phyloP scores from a whole-genome alignment of 768 basidiomycete species.

The Trametes cinnabarina region DNA sequence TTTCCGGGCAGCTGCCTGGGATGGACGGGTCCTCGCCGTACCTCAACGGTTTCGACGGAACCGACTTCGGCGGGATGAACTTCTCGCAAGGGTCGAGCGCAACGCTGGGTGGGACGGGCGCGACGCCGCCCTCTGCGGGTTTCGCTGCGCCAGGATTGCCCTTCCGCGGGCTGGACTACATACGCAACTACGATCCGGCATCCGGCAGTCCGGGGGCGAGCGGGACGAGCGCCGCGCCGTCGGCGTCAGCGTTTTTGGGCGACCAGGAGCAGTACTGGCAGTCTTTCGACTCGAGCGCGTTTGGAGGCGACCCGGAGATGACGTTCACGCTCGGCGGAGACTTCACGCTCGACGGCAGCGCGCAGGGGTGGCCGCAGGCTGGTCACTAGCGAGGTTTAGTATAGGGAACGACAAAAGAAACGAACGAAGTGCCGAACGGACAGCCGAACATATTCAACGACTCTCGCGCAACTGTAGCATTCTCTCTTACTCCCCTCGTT shows the following conservation, averaged over 20 bases:
- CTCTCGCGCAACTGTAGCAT: neutral
- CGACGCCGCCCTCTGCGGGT: slow-evolving; percentile 29
- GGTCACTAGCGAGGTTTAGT: neutral
- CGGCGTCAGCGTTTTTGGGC: slow-evolving; percentile 2
- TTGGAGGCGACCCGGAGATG: slow-evolving; percentile 75
- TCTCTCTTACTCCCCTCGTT: neutral
- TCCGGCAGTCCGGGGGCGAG: slow-evolving; percentile 2
- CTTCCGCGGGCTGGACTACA: slow-evolving; percentile 80
- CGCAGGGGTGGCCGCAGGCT: slow-evolving; percentile 10
- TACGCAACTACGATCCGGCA: slow-evolving; percentile 68
- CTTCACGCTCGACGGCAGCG: slow-evolving; percentile 13
- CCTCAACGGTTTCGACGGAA: neutral
- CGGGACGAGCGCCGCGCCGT: slow-evolving; percentile 17
- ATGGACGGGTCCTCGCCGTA: slow-evolving; percentile 14
- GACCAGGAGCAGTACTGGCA: slow-evolving; percentile 48
- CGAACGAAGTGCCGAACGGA: neutral
- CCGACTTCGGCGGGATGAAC: slow-evolving; percentile 11
- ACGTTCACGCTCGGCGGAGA: slow-evolving; percentile 58
- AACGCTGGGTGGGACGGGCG: slow-evolving; percentile 2
- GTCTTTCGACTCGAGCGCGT: slow-evolving; percentile 68
- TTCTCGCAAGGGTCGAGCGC: neutral
- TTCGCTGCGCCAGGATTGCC: slow-evolving; percentile 77
- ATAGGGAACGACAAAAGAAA: neutral
- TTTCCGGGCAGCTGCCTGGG: slow-evolving; percentile 13
- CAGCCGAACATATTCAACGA: too few relatives aligned